Base-by-base conservation (phyloP, 768 basidiomycete species). In the Amanita fuliginea region DNA sequence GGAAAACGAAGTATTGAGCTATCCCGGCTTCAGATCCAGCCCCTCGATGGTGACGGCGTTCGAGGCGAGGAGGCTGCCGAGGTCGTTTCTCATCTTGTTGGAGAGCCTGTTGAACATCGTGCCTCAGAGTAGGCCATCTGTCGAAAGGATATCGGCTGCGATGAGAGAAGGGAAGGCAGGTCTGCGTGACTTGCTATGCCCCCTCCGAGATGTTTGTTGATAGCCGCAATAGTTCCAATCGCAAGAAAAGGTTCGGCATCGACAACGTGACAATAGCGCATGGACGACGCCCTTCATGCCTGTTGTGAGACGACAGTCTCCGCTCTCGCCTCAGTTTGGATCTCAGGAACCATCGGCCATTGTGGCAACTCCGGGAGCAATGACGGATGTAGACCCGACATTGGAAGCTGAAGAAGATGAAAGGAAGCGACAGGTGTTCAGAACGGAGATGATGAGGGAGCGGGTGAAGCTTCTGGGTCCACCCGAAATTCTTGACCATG, bases 91-190 rank as follows among this genome's bases (percentile, higher is more conserved):
- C 4, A 69, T 86, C 1, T 64, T 94, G 11, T 67, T 95, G 22
- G 86, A 90, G 53, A 74, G 75, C 49, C 69, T 95, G 37, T 63
- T 93, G 51, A 75, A 81, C 53, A 71, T 81, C 30, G 63, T 62
- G 2, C 81, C 91, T 0, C 60, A 66, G 3, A 62, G 62, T n/a
- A 72, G 92, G 46, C 86, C 87, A 6, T 76, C 80, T 0, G 81
- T 81, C 42, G 86, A 90, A 54, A 74, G 81, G 44, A 82, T 94
- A 11, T 62, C 72, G n/a, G 62, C 60, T 22, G 89, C 83, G 1
- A 72, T 93, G 48, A 70, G 75, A 30, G 80, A 85, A 33, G 81
- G 89, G 45, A 78, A 74, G 69, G 88, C 89, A 54, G n/a, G 78
- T 72, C 22, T n/a, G 46, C 1, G 7, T 13, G 11, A n/a, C 16